Percentiles rank a stretch among this genome's conserved stretches.
Conservation (phyloP, 202 grass and related monocot species). For the Zoysia matrella region DNA sequence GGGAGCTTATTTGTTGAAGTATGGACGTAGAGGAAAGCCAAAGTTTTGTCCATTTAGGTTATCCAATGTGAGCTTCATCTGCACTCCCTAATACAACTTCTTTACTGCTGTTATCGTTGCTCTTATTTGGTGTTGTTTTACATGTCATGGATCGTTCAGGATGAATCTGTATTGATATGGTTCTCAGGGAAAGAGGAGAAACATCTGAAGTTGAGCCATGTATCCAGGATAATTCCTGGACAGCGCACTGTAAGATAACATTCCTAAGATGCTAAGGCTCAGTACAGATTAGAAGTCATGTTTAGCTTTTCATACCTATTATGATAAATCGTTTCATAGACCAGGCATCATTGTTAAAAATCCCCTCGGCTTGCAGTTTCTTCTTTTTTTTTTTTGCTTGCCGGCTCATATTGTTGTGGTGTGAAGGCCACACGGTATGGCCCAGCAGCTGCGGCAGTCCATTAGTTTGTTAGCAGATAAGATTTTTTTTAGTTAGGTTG, state of each 20-base stretch:
- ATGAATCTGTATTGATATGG: slow-evolving; percentile 63
- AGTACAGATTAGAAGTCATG: not conserved
- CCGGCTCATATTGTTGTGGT: not conserved
- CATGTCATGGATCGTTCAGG: slow-evolving; percentile 61
- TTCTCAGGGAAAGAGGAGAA: too few relatives aligned
- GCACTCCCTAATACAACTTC: not conserved
- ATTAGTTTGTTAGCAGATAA: too few relatives aligned
- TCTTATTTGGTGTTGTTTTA: slow-evolving; percentile 5
- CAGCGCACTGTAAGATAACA: slow-evolving; percentile 88
- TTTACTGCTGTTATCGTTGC: not conserved
- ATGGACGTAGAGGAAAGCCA: too few relatives aligned
- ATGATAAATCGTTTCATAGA: not conserved
- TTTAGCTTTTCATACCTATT: slow-evolving; percentile 23
- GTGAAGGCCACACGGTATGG: too few relatives aligned
- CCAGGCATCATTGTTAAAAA: slow-evolving; percentile 8
- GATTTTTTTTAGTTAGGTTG: too few relatives aligned
- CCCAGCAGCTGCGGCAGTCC: too few relatives aligned
- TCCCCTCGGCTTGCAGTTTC: not conserved
- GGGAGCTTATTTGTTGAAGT: too few relatives aligned
- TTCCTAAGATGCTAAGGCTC: slow-evolving; percentile 2
- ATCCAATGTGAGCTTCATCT: slow-evolving; percentile 80
- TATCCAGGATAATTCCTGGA: slow-evolving; percentile 24
- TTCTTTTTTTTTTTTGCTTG: not conserved
- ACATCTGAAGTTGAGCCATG: too few relatives aligned
- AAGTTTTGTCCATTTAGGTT: too few relatives aligned